Percentiles rank a stretch among this genome's conserved stretches.
These are phyloP conservation scores for Alternaria metachromatica DNA, from an alignment of 2,329 filamentous ascomycete genomes.

Conservation along the genomic window DNA sequence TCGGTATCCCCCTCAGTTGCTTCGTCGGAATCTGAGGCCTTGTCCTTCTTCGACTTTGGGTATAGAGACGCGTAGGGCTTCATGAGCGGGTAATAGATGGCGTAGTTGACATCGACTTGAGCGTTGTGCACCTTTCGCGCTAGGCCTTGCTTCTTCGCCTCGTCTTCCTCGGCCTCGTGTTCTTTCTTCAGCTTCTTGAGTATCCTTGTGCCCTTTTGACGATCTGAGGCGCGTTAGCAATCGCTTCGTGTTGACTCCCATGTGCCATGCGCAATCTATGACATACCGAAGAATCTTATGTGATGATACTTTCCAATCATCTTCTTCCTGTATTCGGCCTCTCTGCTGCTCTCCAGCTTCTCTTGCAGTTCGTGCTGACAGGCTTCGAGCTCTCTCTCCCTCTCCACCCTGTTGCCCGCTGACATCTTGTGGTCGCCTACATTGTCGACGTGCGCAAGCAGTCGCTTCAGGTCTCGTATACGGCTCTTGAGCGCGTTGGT, in stretches of 20 bases:
- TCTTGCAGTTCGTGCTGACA: constrained; percentile 68
- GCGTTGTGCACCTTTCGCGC: constrained; percentile 68
- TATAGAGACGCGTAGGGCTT: constrained; percentile 72
- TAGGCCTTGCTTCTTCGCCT: constrained; percentile 59
- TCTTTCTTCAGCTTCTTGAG: constrained; percentile 69
- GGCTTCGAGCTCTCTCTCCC: constrained; percentile 74
- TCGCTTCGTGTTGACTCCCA: background rate
- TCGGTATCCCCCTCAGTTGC: constrained; percentile 24
- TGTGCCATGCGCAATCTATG: background rate
- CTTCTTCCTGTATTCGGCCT: constrained; percentile 67
- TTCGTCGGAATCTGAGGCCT: constrained; percentile 30
- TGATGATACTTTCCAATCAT: constrained; percentile 85
- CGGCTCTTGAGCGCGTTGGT: constrained; percentile 73
- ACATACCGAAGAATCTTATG: constrained; percentile 80
- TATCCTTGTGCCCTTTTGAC: constrained; percentile 73
- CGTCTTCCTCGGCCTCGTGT: constrained; percentile 58
- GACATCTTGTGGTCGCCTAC: constrained; percentile 62
- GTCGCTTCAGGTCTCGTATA: constrained; percentile 71
- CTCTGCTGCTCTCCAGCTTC: constrained; percentile 53
- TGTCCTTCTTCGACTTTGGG: constrained; percentile 36
- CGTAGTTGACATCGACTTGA: constrained; percentile 78
- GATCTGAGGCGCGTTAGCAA: constrained; percentile 57
- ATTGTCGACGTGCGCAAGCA: constrained; percentile 64
- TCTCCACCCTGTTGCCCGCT: constrained; percentile 70
- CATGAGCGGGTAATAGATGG: constrained; percentile 73